Evolutionary conservation across 1,284 basidiomycete species (phyloP), one percentile per base, ranked within the genome.

Genomic region (Rhodotorula sp.): DNA sequence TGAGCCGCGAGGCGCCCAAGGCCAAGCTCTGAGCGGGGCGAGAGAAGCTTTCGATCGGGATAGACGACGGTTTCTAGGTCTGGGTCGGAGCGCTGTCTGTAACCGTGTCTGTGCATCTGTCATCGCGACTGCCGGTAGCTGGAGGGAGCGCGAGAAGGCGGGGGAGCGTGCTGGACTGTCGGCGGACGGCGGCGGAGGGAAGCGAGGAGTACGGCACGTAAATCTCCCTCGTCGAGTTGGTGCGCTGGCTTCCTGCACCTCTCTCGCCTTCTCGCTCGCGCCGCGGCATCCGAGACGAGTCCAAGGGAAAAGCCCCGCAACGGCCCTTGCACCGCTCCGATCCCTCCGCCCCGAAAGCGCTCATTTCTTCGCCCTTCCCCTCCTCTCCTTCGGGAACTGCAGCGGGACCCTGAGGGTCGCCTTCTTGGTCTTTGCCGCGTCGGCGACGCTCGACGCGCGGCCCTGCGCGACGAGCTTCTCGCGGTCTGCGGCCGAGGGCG

Each of bases 361-460:
- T 70, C 71, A 82, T 69, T 80, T 78, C 78, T 81, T 82, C 34
- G 79, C 79, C 21, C 81, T 81, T 1, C 80, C 81, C 57, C 82
- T 75, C 50, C 78, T 78, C 73, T 78, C 78, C 79, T 90, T 90
- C 1, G 92, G 92, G 82, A 94, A 95, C 73, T 86, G 85, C 12
- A 94, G 84, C 3, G 93, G 93, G 3, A 88, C 86, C 64, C 83
- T 87, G 64, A 96, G 84, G 0, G 89, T 83, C 0, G 91, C 92
- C 67, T 88, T 85, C 78, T 89, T 91, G 53, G 83, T 84, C 63
- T 76, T 78, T 13, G 66, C 71, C 27, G 73, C 73, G 36, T 75
- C 75, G 44, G 73, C 56, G 32, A 41, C 56, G 0, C 62, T 66
- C 39, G 66, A 27, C 19, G 73, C 74, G 44, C 64, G 48, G 22